Base-by-base conservation (phyloP, 179 eudicot species). In the Silene noctiflora region DNA sequence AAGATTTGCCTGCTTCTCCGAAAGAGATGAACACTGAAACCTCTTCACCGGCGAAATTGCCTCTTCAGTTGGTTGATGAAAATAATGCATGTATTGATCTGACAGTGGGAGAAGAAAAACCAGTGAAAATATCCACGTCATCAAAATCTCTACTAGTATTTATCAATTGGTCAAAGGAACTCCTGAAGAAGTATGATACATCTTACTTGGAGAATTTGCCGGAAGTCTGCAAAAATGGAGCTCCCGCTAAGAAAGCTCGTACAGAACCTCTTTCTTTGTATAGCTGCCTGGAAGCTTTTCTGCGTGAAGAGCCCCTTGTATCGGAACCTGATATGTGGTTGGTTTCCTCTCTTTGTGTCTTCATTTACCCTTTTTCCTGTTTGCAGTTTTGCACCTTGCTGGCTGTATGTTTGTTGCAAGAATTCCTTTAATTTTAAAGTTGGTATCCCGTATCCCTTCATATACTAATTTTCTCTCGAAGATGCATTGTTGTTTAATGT, bases 271-370 rank as follows among this genome's bases (percentile, higher is more conserved):
- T 95, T 39, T 93, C 99, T 64, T 80, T 95, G 84, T 93, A 93
- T 81, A 87, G 87, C 82, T 95, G 99, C 80, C 80, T 95, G 76
- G 99, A 95, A 85, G 95, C 98, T 76, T 95, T 95, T 85, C 83
- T 95, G 56, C 98, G 97, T 62, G 99, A 95, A 80, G 99, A 95
- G 90, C 99, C 99, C 44, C 81, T 95, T 80, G 97, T 95, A 27
- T 93, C 99, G 82, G 98, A 95, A 68, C 84, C 84, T 79, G 99
- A 95, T 80, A 95, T 95, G 99, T 95, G 99, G 99, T 95, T 76
- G 75, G 96, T 83, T 80, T 77, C 55, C 71, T 75, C 69, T 67
- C 63, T 33, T 71, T 44, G 19, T 42, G 11, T 79, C 66, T 69
- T 9, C 21, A 51, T 9, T 66, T 63, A 67, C 11, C 51, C 33